Evolutionary conservation across 2,329 filamentous ascomycete species (phyloP).

Genomic region (Scolecobasidium constrictum): DNA sequence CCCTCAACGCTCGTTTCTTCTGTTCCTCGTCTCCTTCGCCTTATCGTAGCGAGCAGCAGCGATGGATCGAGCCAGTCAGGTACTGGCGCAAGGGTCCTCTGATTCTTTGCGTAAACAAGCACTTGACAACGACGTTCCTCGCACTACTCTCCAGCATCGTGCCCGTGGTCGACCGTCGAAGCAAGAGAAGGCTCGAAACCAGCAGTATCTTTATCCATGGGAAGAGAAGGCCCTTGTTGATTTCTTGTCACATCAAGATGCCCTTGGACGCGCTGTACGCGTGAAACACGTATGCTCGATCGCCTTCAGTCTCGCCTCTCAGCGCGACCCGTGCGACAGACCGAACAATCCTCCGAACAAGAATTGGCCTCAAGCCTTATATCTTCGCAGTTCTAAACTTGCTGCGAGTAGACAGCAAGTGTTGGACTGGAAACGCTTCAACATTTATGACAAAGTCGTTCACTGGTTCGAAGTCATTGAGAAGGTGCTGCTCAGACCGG

Average conservation of each 20-base stretch:
- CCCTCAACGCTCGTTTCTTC: background rate
- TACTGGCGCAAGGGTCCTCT: conserved; percentile 8
- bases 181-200: background rate
- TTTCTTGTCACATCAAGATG: conserved; percentile 11
- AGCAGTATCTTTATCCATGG: conserved; percentile 9
- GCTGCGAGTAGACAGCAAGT: conserved; percentile 12
- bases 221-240: conserved; percentile 11
- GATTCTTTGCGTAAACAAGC: conserved; percentile 4
- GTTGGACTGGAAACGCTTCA: conserved; percentile 15
- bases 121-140: conserved; percentile 10
- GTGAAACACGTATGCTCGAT: conserved; percentile 13
- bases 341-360: conserved; percentile 3
- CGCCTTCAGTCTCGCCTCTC: conserved; percentile 3
- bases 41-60: background rate
- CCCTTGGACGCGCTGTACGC: conserved; percentile 11
- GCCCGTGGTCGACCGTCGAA: conserved; percentile 10
- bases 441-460: conserved; percentile 12
- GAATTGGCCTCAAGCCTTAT: conserved; percentile 14
- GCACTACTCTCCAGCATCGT: conserved; percentile 14
- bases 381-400: conserved; percentile 13
- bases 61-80: conserved; percentile 12
- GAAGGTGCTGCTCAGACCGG: conserved; percentile 10
- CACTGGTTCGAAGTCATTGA: conserved; percentile 12
- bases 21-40: background rate
- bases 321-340: background rate